phyloP scores from a whole-genome alignment of 768 basidiomycete species.

The Hydnum rufescens region DNA sequence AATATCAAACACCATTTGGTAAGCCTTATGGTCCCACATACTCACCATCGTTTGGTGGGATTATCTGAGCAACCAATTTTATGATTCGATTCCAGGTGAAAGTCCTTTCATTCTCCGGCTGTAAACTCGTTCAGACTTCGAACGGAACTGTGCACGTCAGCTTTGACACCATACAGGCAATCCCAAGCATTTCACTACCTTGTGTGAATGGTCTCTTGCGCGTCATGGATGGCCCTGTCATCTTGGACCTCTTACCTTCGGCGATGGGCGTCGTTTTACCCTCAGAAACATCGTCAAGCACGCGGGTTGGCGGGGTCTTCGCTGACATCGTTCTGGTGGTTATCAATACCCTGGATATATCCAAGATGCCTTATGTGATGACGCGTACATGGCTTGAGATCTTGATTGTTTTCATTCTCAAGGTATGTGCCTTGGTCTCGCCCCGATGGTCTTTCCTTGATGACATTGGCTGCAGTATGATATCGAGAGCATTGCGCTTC shows the following conservation, averaged over 20 bases:
- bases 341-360: conserved; percentile 27
- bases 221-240: conserved; percentile 39
- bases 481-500: conserved; percentile 34
- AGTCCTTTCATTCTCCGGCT: conserved; percentile 35
- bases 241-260: conserved; percentile 28
- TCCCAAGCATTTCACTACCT: conserved; percentile 28
- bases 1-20: conserved; percentile 35
- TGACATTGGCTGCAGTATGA: conserved; percentile 25
- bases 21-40: background rate
- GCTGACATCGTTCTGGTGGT: conserved; percentile 39
- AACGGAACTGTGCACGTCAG: conserved; percentile 33
- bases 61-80: no score
- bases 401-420: conserved; percentile 45
- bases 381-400: conserved; percentile 44
- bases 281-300: conserved; percentile 22
- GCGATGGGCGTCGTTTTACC: conserved; percentile 27
- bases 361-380: conserved; percentile 32
- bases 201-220: conserved; percentile 39
- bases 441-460: background rate
- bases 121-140: conserved; percentile 26
- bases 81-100: conserved; percentile 12
- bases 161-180: conserved; percentile 28
- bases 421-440: conserved; percentile 15
- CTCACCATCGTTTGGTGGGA: background rate
- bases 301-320: conserved; percentile 40